Percentiles rank a stretch among this genome's conserved stretches.
Conservation (phyloP, 1,284 basidiomycete genomes). For the Anthracocystis setariae region DNA sequence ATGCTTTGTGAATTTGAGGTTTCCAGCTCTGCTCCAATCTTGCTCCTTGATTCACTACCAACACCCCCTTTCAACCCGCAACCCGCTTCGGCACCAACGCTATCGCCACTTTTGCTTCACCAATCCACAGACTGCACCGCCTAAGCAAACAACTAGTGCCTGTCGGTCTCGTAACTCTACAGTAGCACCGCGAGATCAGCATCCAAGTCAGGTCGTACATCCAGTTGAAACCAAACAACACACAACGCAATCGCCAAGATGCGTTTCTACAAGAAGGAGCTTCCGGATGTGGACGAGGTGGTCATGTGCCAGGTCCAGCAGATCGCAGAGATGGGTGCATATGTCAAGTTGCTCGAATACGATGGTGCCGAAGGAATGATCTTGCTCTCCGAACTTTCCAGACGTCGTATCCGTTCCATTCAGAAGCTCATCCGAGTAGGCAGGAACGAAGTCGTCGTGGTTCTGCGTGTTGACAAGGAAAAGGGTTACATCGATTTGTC, state of each 20-base stretch:
- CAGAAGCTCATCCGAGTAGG: constrained; percentile 98
- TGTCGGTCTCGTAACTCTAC: too few species aligned
- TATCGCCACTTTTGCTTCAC: neutral
- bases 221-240: neutral
- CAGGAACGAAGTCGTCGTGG: constrained; percentile 97
- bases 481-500: constrained; percentile 99
- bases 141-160: too few species aligned
- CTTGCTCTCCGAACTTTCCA: constrained; percentile 91
- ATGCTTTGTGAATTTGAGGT: neutral
- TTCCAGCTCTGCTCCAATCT: neutral
- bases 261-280: constrained; percentile 67
- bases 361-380: constrained; percentile 99
- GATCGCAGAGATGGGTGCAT: constrained; percentile 99
- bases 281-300: constrained; percentile 82
- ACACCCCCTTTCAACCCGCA: neutral
- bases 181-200: too few species aligned
- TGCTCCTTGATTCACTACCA: neutral
- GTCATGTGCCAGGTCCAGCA: constrained; percentile 99
- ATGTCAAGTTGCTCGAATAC: constrained; percentile 98
- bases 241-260: constrained; percentile 41
- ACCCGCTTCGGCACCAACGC: neutral
- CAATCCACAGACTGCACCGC: too few species aligned
- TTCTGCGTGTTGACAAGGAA: constrained; percentile 97
- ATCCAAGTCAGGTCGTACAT: too few species aligned
- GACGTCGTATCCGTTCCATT: constrained; percentile 95